These are phyloP conservation scores for Parathielavia hyrcaniae DNA, from an alignment of 495 filamentous ascomycete genomes.

Conservation along the genomic window DNA sequence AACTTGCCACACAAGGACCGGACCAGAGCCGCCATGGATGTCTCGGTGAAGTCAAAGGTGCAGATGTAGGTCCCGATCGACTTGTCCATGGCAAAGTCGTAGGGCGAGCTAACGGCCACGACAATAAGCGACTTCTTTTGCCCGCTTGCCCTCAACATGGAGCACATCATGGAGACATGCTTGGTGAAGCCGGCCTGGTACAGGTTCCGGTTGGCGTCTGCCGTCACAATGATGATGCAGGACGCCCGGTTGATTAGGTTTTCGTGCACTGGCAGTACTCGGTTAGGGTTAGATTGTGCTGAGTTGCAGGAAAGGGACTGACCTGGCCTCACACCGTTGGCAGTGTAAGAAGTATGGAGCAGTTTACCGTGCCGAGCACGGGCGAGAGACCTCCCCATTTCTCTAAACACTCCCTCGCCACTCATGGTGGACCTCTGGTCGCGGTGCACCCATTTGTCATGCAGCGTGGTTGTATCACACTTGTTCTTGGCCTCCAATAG, in stretches of 20 bases:
- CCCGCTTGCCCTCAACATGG: constrained; percentile 48
- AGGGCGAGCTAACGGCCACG: constrained; percentile 84
- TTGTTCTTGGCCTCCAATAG: constrained; percentile 42
- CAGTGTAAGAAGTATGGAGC: constrained; percentile 84
- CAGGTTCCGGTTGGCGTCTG: constrained; percentile 82
- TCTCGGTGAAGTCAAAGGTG: constrained; percentile 91
- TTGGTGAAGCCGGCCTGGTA: constrained; percentile 91
- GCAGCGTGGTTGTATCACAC: constrained; percentile 45
- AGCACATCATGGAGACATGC: constrained; percentile 88
- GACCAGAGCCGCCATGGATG: constrained; percentile 73
- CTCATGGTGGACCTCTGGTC: constrained; percentile 71
- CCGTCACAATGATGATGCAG: constrained; percentile 79
- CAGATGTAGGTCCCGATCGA: constrained; percentile 83
- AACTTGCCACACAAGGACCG: constrained; percentile 75
- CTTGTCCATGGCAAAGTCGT: constrained; percentile 90
- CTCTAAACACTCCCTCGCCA: constrained; percentile 80
- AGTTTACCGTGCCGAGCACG: constrained; percentile 74
- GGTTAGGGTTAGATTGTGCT: constrained; percentile 14
- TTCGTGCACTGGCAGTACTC: constrained; percentile 57
- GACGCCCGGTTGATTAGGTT: constrained; percentile 80
- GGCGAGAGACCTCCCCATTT: constrained; percentile 73
- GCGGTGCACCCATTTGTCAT: constrained; percentile 48
- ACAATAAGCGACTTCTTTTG: constrained; percentile 72
- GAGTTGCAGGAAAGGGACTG: not conserved
- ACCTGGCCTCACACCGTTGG: constrained; percentile 75